Evolutionary conservation across 805 yeast species (phyloP), one percentile per base, ranked within the genome.

Genomic region (Allodekkera sacchari): DNA sequence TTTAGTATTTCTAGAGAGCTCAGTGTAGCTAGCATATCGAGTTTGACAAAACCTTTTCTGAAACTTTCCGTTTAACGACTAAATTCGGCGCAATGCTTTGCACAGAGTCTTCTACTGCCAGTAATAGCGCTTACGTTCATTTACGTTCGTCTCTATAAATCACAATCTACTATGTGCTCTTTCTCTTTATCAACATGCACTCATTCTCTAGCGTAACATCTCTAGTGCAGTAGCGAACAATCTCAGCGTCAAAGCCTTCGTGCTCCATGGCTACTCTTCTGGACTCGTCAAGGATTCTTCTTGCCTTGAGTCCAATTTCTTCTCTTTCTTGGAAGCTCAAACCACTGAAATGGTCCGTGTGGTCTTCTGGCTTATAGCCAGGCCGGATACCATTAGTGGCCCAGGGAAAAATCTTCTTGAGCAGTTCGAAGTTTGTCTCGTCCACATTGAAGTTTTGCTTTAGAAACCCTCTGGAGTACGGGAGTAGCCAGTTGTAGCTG

Each of bases 321-420:
- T 71, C 77, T 41, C 92, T 64, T 42, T 78, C 67, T 4, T 51
- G 47, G 4, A 61, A 45, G 13, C 59, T 47, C 18, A 77, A 44
- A 4, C 67, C 69, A 3, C 74, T 64, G 18, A 59, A 55, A 43
- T 76, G 83, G 4, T 53, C 50, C 3, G 57, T 49, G 3, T 47
- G 52, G 22, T 62, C 71, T 6, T 52, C 53, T 31, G 58, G 64
- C 3, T 47, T 52, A 37, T 55, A 44, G 2, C 61, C 65, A 1
- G 63, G 61, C 31, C 66, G 55, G 13, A 64, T 47, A 1, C 95
- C 94, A 45, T 79, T 76, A 1, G 89, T 84, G 0, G 95, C 95
- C 95, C 96, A 87, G 3, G 95, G 77, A 10, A 77, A 81, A 56
- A 83, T 64, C 46, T 75, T 79, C 34, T 68, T 68, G 28, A 88